Evolutionary conservation across 352 stramenopile species (phyloP).

Genomic region (Phytophthora sp.): DNA sequence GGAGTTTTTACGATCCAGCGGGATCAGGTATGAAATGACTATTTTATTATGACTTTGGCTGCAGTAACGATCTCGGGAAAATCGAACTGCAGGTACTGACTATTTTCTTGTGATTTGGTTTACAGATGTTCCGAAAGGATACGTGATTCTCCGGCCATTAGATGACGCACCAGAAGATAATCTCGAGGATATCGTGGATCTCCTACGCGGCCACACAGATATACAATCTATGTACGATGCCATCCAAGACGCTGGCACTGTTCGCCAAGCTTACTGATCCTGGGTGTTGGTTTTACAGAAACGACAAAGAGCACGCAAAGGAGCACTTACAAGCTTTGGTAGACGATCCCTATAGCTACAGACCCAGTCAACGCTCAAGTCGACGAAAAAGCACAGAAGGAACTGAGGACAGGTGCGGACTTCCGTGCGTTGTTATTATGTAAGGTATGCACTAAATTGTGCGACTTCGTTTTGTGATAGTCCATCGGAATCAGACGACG

Average conservation of each 20-base stretch:
- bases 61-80: background rate
- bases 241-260: background rate
- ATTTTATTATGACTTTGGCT: background rate
- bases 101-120: background rate
- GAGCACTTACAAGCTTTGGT: constrained; percentile 29
- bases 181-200: constrained; percentile 23
- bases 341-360: constrained; percentile 28
- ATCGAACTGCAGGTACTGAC: background rate
- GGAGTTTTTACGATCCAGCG: constrained; percentile 35
- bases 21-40: constrained; percentile 13
- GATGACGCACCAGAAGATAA: constrained; percentile 34
- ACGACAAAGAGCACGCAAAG: constrained; percentile 36
- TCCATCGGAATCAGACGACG: constrained; percentile 38
- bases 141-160: constrained; percentile 34
- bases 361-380: constrained; percentile 4
- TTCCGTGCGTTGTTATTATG: background rate
- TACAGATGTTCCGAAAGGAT: constrained; percentile 42
- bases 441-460: constrained; percentile 1
- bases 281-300: constrained; percentile 15
- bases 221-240: constrained; percentile 21
- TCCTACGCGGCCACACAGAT: constrained; percentile 16
- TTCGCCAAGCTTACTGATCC: background rate
- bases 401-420: constrained; percentile 20
- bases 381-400: constrained; percentile 4
- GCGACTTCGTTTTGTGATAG: constrained; percentile 5